phyloP scores from a whole-genome alignment of 345 rosid genomes.

The Mangifera indica region DNA sequence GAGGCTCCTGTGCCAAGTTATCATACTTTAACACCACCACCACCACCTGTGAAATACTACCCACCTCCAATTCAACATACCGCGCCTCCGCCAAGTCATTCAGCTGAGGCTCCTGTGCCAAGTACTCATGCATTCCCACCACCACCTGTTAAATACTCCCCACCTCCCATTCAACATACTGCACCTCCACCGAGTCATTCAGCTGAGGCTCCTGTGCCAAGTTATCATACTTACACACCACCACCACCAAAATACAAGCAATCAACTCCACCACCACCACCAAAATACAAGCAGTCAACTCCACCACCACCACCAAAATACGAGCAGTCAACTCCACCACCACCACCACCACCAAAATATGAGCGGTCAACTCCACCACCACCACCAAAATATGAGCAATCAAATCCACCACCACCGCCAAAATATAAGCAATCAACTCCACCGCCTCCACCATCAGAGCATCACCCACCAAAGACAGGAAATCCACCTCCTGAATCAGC shows the following conservation, averaged over 20 bases:
- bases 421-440: conserved; percentile 1
- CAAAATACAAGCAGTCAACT: conserved; percentile 9
- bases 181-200: conserved; percentile 38
- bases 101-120: conserved; percentile 20
- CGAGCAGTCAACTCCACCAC: conserved; percentile 22
- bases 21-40: conserved; percentile 30
- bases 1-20: conserved; percentile 20
- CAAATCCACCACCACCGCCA: conserved; percentile 34
- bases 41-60: conserved; percentile 27
- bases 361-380: conserved; percentile 20
- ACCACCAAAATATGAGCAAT: conserved; percentile 23
- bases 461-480: conserved; percentile 29
- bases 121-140: conserved; percentile 27
- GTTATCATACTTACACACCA: conserved; percentile 16
- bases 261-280: conserved; percentile 33
- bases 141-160: conserved; percentile 22
- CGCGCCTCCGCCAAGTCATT: conserved; percentile 36
- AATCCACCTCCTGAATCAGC: conserved; percentile 27
- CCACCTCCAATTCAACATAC: conserved; percentile 27
- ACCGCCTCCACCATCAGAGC: conserved; percentile 34
- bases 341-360: conserved; percentile 32
- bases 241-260: conserved; percentile 28
- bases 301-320: conserved; percentile 35
- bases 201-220: conserved; percentile 20
- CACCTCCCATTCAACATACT: conserved; percentile 27